Evolutionary conservation across 345 rosid genomes (phyloP), one percentile per base, ranked within the genome.

Genomic region (Citropsis articulata): DNA sequence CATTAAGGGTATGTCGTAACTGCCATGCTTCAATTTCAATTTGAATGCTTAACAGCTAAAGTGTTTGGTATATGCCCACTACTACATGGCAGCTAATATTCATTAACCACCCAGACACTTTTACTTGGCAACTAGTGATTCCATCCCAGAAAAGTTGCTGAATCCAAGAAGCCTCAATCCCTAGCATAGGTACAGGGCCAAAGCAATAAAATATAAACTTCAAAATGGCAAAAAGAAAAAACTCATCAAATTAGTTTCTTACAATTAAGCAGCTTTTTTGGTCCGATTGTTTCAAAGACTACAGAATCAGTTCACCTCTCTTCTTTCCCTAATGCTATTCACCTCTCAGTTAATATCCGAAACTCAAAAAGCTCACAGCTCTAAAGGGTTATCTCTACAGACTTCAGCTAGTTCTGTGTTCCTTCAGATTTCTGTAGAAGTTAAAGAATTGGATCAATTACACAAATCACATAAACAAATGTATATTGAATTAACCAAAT

Each of bases 401-500:
- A 59, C 76, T n/a, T 33, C 1, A 72, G 35, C 35, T 35, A 72
- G n/a, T 31, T 10, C 16, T 33, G 18, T 57, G 31, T 21, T 33
- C 50, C 35, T 33, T 25, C 22, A 73, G 28, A 36, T 66, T 66
- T 28, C 40, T 0, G 27, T 12, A 66, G 25, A 36, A 36, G 27
- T 22, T 36, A 66, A 38, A 8, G 33, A 64, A 31, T 64, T 64
- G n/a, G 38, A 69, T 40, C 10, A 42, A 42, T 42, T 24, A 24
- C 55, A 57, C 36, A 60, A 73, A 24, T 40, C 25, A 60, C 28
- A 59, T 25, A 21, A 14, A 72, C 16, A 24, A 6, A 31, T 2
- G 22, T n/a, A 28, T 62, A 12, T 40, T 45, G 7, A 70, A 75
- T 75, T 53, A 64, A 59, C 61, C 61, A 75, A 73, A 18, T 40